Base-by-base conservation (phyloP, 2,329 filamentous ascomycete species). In the Paramyrothecium sp. region DNA sequence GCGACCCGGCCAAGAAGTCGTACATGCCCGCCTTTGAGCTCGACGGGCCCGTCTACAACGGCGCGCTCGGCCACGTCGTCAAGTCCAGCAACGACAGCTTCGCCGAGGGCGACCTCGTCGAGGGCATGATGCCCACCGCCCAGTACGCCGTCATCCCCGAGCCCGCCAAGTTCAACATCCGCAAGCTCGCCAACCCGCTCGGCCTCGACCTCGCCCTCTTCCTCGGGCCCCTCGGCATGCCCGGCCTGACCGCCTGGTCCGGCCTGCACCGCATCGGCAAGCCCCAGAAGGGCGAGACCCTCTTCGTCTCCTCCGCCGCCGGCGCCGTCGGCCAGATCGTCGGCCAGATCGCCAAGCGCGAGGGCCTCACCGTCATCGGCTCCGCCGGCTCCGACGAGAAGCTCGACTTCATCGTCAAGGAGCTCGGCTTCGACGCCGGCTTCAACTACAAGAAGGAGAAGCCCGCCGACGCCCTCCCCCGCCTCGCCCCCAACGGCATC, bases 381-480 rank as follows among this genome's bases (percentile, higher is more conserved):
- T 89, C 86, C 56, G 90, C 90, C 17, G 89, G 90, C 19, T 84
- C 85, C n/a, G 88, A 92, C 67, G 84, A 88, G 69, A 92, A 93
- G 76, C 77, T 90, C 51, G 81, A 89, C 4, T 92, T 83, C 73
- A 89, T 92, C 70, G 78, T 72, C 56, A 85, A 89, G 55, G 86
- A 89, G 52, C 81, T 92, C 34, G 80, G 81, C 23, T 92, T 92
- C 69, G 88, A 92, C 67, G 82, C 73, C 20, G 89, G 88, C 17
- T 92, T 92, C 78, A 92, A 92, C 78, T 92, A 92, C 78, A 91
- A 91, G 81, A 90, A 82, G 56, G 89, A 91, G 76, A 84, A 84
- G 69, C 79, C 87, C 3, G 69, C 74, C 1, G 85, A 87, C 46
- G 89, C 88, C 0, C 78, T 92, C 51, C 73, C 78, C 63, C 81